Conservation (phyloP, 2,329 filamentous ascomycete species). For the Paecilomyces fulvus region DNA sequence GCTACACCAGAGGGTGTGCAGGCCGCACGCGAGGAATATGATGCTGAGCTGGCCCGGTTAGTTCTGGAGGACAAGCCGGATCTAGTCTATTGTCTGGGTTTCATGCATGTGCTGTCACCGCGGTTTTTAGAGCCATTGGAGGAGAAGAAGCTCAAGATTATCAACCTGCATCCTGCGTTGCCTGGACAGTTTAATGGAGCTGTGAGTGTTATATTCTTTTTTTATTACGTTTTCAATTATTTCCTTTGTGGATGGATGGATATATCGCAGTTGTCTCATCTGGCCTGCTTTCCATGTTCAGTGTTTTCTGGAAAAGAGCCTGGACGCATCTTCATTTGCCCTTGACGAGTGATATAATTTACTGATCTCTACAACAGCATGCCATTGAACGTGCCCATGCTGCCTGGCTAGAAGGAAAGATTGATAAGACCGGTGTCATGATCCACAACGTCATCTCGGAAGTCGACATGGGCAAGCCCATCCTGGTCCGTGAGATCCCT, state of each 20-base stretch:
- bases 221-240: not conserved
- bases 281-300: too few species aligned
- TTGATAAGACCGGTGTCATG: slow-evolving; percentile 72
- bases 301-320: too few species aligned
- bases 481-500: slow-evolving; percentile 61
- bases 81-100: slow-evolving; percentile 72
- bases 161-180: slow-evolving; percentile 74
- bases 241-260: too few species aligned
- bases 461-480: slow-evolving; percentile 70
- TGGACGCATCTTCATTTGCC: too few species aligned
- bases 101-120: slow-evolving; percentile 73
- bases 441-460: slow-evolving; percentile 73
- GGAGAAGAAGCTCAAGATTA: slow-evolving; percentile 55
- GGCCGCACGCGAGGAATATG: slow-evolving; percentile 58
- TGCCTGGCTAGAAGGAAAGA: slow-evolving; percentile 60
- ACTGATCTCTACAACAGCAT: slow-evolving; percentile 20
- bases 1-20: slow-evolving; percentile 42
- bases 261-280: too few species aligned
- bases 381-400: slow-evolving; percentile 72
- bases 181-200: slow-evolving; percentile 70
- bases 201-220: slow-evolving; percentile 19
- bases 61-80: slow-evolving; percentile 60
- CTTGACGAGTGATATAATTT: not conserved
- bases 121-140: slow-evolving; percentile 63
- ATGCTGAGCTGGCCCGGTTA: slow-evolving; percentile 62